These are phyloP conservation scores for Pichia sp. DNA, from an alignment of 1,139 yeast genomes.

Conservation along the genomic window DNA sequence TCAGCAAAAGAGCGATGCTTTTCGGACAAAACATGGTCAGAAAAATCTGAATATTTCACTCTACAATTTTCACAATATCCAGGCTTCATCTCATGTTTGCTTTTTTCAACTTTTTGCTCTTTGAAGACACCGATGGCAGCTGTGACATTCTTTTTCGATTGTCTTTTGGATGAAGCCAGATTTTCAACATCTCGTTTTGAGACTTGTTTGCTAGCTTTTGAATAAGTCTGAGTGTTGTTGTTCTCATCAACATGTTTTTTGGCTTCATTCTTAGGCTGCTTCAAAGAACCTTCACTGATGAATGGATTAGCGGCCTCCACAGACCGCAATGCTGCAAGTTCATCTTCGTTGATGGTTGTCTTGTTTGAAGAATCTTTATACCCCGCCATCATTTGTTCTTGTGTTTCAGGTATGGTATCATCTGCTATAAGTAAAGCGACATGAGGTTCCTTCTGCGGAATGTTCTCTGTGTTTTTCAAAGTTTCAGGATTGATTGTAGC, in stretches of 20 bases:
- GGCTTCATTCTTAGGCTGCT: not conserved
- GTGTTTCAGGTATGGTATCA: not conserved
- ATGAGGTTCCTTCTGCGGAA: not conserved
- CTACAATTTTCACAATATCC: constrained; percentile 96
- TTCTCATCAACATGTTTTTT: not conserved
- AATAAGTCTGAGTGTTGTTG: not conserved
- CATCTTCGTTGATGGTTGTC: constrained; percentile 12
- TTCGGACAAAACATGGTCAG: constrained; percentile 64
- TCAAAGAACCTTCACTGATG: constrained; percentile 10
- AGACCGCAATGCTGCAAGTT: constrained; percentile 18
- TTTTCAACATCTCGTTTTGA: constrained; percentile 5
- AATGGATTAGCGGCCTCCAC: constrained; percentile 19
- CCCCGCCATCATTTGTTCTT: constrained; percentile 1
- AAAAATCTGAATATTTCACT: constrained; percentile 75
- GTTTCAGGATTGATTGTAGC: not conserved
- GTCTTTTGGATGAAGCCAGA: not conserved
- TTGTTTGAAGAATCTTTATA: constrained; percentile 3
- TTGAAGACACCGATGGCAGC: constrained; percentile 11
- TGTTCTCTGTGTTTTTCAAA: not conserved
- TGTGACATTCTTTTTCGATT: not conserved
- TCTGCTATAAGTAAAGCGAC: constrained; percentile 1
- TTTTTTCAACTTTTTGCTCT: constrained; percentile 16
- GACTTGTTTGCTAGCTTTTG: not conserved
- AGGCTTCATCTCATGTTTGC: constrained; percentile 28
- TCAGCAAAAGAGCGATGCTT: constrained; percentile 80